Evolutionary conservation across 345 rosid genomes (phyloP), one percentile per base, ranked within the genome.

Genomic region (Populus alba): DNA sequence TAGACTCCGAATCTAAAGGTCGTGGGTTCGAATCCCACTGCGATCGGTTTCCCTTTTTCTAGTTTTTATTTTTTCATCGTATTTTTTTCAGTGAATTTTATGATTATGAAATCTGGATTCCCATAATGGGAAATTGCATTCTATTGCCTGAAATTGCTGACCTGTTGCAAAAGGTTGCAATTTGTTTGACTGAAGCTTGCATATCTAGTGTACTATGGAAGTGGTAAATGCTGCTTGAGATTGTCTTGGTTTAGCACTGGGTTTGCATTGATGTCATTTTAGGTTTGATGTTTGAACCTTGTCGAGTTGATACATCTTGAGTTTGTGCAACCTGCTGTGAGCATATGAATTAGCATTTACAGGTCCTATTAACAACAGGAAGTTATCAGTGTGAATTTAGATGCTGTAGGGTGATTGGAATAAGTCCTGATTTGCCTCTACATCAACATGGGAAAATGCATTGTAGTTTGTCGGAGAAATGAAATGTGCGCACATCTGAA

Each of bases 1-100:
- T 93, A 93, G 98, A 93, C 92, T 93, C 99, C 98, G 98, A 67
- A 95, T 93, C 98, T 91, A 89, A 90, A 93, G 97, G 99, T 92
- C 96, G 98, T 91, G 97, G 98, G 98, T 95, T 95, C 92, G 93
- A 95, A 73, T 87, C 97, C 96, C 99, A 93, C 97, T 93, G 99
- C 88, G 98, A 92, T 95, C 98, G 79, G 25, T 8, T 13, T 23
- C 13, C 2, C 25, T 5, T 16, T 31, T 51, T 16, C 12, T 9
- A 33, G 37, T 33, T 33, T 33, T 4, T 33, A 5, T 13, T 72
- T 6, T 13, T 27, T 7, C 12, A 27, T 2, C 16, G 6, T 43
- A 13, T 61, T 35, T 51, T 33, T 22, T 4, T 17, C 67, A 3
- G 23, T 38, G 66, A 20, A 35, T n/a, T 20, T 5, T 66, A 3